Evolutionary conservation across 2,329 filamentous ascomycete species (phyloP).

Genomic region (Apiospora sp.): DNA sequence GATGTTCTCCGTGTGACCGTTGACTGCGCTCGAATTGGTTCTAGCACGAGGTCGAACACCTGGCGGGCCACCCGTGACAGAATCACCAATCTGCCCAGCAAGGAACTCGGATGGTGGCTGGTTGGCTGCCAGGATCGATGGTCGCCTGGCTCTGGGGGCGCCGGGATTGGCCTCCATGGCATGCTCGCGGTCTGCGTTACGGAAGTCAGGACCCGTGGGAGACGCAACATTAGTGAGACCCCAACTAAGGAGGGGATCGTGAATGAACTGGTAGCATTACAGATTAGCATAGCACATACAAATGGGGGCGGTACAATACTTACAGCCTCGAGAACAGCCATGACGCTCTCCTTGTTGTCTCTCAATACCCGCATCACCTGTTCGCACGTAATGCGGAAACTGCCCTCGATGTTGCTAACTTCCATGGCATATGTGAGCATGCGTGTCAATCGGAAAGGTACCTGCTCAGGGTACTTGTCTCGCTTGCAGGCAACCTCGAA

Average conservation of each 20-base stretch:
- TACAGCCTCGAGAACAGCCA: conserved; percentile 97
- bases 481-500: conserved; percentile 99
- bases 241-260: conserved; percentile 99
- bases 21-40: conserved; percentile 61
- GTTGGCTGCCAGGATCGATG: conserved; percentile 73
- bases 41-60: conserved; percentile 61
- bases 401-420: conserved; percentile 99
- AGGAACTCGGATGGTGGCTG: conserved; percentile 67
- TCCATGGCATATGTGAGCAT: conserved; percentile 99
- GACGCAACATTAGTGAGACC: conserved; percentile 75
- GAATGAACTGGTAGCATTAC: conserved; percentile 78
- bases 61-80: conserved; percentile 56
- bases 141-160: conserved; percentile 64
- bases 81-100: conserved; percentile 48
- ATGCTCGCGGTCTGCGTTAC: conserved; percentile 49
- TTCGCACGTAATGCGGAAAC: conserved; percentile 97
- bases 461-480: conserved; percentile 97
- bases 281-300: conserved; percentile 11
- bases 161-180: conserved; percentile 57
- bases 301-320: conserved; percentile 53
- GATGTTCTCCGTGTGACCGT: conserved; percentile 49
- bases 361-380: conserved; percentile 97
- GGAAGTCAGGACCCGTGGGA: conserved; percentile 72
- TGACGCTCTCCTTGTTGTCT: conserved; percentile 97
- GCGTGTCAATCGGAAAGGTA: conserved; percentile 95